Evolutionary conservation across 345 rosid genomes (phyloP), one percentile per base, ranked within the genome.

Genomic region (Gossypium mustelinum): DNA sequence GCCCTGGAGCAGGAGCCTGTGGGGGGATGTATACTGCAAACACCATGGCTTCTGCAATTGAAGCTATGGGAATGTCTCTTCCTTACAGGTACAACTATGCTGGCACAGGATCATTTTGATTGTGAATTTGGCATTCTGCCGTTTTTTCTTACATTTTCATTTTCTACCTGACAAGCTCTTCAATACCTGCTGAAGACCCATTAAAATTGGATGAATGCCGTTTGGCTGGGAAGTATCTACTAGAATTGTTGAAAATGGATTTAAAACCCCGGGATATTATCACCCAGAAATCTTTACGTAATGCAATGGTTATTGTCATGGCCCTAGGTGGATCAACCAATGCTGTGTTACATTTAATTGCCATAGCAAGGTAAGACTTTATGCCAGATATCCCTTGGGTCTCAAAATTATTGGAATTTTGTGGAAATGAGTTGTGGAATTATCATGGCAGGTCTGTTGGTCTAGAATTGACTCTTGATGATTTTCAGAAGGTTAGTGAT

Each of bases 1-100:
- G 99, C 77, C 99, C 99, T 16, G 98, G 99, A 29, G 98, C 99
- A 63, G 99, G 99, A 75, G 99, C 99, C 3, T 95, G 99, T 78
- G 99, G 99, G 76, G 98, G 99, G 69, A 95, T 95, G 99, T 95
- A 95, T 81, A 93, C 99, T 0, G 98, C 99, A 73, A 95, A 95
- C 76, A 95, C 99, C 13, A 95, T 95, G 99, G 99, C 99, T 79
- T 95, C 97, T 81, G 98, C 99, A 3, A 93, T 95, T 61, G 99
- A 95, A 86, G 96, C 97, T 12, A 87, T 95, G 97, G 99, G 99
- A 78, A 95, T 95, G 99, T 91, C 92, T 76, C 99, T 95, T 83
- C 99, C 98, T 66, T 92, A 89, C 81, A 95, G 99, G 99, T 95
- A 68, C 56, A 70, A 72, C 50, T 67, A 27, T 58, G n/a, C 62